Percentiles rank a stretch among this genome's conserved stretches.
These are phyloP conservation scores for Bonnemaisonia californica DNA, from an alignment of 31 red algal species.

Conservation along the genomic window DNA sequence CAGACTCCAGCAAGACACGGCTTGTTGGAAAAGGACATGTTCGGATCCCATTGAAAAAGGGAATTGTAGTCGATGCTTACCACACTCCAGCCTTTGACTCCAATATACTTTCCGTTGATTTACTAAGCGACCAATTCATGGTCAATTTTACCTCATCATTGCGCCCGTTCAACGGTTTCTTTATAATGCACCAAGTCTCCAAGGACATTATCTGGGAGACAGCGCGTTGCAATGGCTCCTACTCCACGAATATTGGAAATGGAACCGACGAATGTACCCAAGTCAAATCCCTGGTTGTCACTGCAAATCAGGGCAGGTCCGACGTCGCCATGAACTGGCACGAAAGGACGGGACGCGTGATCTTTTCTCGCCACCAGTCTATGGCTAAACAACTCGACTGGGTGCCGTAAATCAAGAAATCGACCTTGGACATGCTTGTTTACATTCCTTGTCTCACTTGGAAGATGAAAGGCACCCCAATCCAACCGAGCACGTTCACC, in stretches of 20 bases:
- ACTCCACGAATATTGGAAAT: not conserved
- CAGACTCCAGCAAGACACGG: not conserved
- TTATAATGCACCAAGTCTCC: not conserved
- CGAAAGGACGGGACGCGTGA: not conserved
- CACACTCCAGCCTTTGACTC: not conserved
- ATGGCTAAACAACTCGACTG: not conserved
- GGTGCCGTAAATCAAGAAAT: not conserved
- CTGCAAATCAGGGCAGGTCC: not conserved
- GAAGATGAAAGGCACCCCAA: not conserved
- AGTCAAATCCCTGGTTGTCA: not conserved
- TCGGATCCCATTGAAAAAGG: not conserved
- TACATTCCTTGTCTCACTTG: not conserved
- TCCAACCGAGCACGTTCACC: not conserved
- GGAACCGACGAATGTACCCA: not conserved
- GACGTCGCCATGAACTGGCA: not conserved
- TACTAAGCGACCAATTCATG: not conserved
- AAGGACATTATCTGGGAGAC: not conserved
- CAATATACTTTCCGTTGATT: not conserved
- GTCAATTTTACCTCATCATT: not conserved
- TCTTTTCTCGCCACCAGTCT: not conserved
- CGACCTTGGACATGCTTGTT: not conserved
- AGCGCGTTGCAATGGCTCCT: not conserved
- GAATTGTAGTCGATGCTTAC: not conserved
- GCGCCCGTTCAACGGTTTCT: not conserved
- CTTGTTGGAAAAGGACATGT: not conserved